These are phyloP conservation scores for Castanopsis chinensis DNA, from an alignment of 306 rosid species.

Conservation along the genomic window DNA sequence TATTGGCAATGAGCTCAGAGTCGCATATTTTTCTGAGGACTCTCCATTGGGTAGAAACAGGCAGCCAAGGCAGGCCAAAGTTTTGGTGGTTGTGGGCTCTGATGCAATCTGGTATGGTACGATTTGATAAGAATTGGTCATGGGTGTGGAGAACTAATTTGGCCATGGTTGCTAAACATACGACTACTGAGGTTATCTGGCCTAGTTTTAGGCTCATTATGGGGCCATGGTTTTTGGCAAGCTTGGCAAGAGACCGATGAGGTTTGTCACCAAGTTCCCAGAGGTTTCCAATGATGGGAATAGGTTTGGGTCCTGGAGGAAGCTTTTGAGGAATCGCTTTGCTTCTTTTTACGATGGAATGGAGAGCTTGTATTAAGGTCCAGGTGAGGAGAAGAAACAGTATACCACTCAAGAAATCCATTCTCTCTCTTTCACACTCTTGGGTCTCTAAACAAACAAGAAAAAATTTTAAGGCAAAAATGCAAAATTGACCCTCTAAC, in stretches of 20 bases:
- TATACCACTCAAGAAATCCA: constrained; percentile 7
- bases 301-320: constrained; percentile 55
- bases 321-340: constrained; percentile 5
- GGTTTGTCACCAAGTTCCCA: constrained; percentile 47
- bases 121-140: constrained; percentile 39
- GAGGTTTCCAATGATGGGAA: constrained; percentile 53
- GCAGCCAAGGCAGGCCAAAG: constrained; percentile 33
- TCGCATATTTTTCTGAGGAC: constrained; percentile 38
- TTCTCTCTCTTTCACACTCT: neutral
- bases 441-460: neutral
- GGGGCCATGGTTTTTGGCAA: constrained; percentile 42
- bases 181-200: constrained; percentile 39
- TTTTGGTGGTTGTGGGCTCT: constrained; percentile 22
- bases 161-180: constrained; percentile 42
- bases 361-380: constrained; percentile 11
- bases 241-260: constrained; percentile 37
- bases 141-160: constrained; percentile 44
- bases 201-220: constrained; percentile 50
- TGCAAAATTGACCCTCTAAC: no score
- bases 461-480: neutral
- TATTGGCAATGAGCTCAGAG: constrained; percentile 29
- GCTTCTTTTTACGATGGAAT: neutral
- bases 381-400: constrained; percentile 4
- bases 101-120: constrained; percentile 29
- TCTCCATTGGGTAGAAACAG: constrained; percentile 38